Evolutionary conservation across 345 rosid species (phyloP), one percentile per base, ranked within the genome.

Genomic region (Laguncularia racemosa): DNA sequence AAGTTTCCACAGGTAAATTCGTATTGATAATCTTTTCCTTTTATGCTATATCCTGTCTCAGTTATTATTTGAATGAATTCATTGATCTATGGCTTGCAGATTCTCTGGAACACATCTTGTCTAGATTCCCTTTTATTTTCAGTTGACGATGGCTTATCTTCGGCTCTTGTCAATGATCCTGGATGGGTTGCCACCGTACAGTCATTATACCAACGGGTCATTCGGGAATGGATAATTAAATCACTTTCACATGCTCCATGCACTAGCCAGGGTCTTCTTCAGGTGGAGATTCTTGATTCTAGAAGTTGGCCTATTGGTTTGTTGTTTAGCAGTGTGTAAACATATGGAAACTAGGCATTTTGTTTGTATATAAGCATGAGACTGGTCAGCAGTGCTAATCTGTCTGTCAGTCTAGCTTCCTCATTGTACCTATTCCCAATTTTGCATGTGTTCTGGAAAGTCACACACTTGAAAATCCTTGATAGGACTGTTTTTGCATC

Each of bases 181-280:
- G 86, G 92, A 52, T 84, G 82, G 85, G 69, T 81, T 62, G 88
- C 76, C 14, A 78, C 92, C 33, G 84, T 95, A 51, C 96, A 87
- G 59, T 81, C 97, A 54, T 81, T 95, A 61, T 95, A 87, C 72
- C 95, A 90, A 78, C 84, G 68, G 71, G 65, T 80, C 74, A 81
- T 95, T 57, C 80, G 84, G 66, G 97, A 95, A 69, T 95, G 99
- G 99, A 80, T 90, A 74, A 66, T 88, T 57, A 74, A 78, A 68
- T 90, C 99, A 40, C 85, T 95, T 50, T 95, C 97, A 55, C 73
- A 82, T 78, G 97, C 99, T 66, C 99, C 99, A 15, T 95, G 99
- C 77, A 95, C 99, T 23, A 88, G 87, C 71, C 99, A 95, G 84
- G 99, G 99, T 56, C 81, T 95, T 68, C 90, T 95, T 65, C 99